phyloP scores from a whole-genome alignment of 345 rosid species.

The Geranium brycei region DNA sequence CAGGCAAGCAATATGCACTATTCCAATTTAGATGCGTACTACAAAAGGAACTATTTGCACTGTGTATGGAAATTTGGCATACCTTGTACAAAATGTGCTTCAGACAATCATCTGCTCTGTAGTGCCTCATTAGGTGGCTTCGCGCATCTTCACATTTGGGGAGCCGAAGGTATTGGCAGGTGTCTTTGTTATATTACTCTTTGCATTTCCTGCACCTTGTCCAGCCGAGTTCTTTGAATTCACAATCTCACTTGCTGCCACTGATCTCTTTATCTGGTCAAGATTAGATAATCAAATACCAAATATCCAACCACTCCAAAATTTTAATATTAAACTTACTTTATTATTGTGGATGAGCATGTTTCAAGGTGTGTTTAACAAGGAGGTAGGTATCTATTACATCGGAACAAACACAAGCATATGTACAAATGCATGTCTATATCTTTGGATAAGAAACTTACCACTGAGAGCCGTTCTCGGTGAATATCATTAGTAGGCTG shows the following conservation, averaged over 20 bases:
- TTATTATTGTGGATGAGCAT: neutral
- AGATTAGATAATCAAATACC: neutral
- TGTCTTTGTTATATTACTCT: conserved; percentile 48
- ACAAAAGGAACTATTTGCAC: neutral
- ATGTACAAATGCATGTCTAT: neutral
- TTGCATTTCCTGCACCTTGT: conserved; percentile 41
- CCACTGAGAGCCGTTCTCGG: conserved; percentile 76
- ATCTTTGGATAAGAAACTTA: conserved; percentile 25
- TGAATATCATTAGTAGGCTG: conserved; percentile 72
- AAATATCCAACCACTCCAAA: neutral
- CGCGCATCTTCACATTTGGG: conserved; percentile 33
- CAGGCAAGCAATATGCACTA: neutral
- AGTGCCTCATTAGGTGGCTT: neutral
- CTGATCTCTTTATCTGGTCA: conserved; percentile 66
- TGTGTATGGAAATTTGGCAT: neutral
- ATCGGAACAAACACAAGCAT: neutral
- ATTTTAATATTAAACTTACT: neutral
- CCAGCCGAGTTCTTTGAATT: conserved; percentile 37
- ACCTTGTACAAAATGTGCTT: neutral
- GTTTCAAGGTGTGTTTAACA: too few species aligned
- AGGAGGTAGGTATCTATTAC: neutral
- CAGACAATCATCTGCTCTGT: neutral
- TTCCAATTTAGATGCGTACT: neutral
- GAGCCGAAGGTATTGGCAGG: conserved; percentile 41
- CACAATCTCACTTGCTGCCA: conserved; percentile 35